Evolutionary conservation across 495 filamentous ascomycete species (phyloP), one percentile per base, ranked within the genome.

Genomic region (Mytilinidion resinicola): DNA sequence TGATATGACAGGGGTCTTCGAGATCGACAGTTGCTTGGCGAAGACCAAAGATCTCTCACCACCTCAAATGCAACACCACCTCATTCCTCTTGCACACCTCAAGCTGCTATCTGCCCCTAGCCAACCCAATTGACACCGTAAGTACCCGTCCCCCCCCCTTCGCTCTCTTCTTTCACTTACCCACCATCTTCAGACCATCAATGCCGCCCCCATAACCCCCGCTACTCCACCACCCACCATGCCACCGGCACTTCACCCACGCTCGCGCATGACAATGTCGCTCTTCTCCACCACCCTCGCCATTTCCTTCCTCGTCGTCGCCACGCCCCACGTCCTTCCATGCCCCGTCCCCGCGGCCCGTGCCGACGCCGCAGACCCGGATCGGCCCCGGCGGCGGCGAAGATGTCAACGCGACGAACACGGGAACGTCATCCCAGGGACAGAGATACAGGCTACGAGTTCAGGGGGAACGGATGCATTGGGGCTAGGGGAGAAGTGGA

Each of bases 231-330:
- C 34, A 39, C 54, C 17, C 57, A 76, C 58, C 54, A 95, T 96
- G 90, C 87, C 91, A 53, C 89, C 90, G 37, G 85, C 89, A 76
- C 87, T 98, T 33, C 93, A 98, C 73, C 93, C 93, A 7, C 84
- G 90, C 65, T 96, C 91, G 51, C 85, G 89, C 68, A 84, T 87
- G 70, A 98, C 93, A 59, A 88, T 84, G 49, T 90, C 90, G 25
- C 85, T 98, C 30, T 98, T 98, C 76, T 89, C 90, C 47, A 88
- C 86, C n/a, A 96, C 91, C n/a, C 79, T 96, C 37, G 76, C 87
- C n/a, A 82, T 89, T 20, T 89, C 86, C 61, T 95, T 98, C 69
- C 79, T 96, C 62, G 89, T 96, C 56, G 93, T 98, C 59, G 88
- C 81, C 42, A 77, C 96, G 51, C 93, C 93, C 25, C 93, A 98